Evolutionary conservation across 306 rosid genomes (phyloP).

Genomic region (Citrullus colocynthis): DNA sequence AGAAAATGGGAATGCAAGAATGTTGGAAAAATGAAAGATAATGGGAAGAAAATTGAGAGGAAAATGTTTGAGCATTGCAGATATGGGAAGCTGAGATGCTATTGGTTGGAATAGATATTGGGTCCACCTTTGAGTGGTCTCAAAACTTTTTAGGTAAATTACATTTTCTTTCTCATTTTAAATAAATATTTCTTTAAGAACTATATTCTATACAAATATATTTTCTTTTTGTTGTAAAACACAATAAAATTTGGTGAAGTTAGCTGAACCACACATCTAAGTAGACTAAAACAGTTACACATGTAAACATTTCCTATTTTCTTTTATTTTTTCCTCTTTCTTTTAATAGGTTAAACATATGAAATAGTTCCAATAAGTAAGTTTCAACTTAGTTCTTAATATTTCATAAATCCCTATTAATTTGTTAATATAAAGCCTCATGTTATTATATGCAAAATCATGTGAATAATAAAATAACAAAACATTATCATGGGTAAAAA

Average conservation of each 20-base stretch:
- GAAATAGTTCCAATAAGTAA: not conserved
- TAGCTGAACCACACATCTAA: not conserved
- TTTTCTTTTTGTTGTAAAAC: not conserved
- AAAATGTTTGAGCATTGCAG: constrained; percentile 19
- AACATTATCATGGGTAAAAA: too few species aligned
- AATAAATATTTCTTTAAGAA: not conserved
- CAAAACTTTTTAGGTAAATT: not conserved
- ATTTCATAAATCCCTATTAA: not conserved
- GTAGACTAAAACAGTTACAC: not conserved
- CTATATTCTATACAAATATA: not conserved
- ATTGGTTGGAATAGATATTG: constrained; percentile 71
- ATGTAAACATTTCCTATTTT: not conserved
- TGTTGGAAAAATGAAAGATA: not conserved
- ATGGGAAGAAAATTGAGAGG: not conserved
- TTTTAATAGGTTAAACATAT: too few species aligned
- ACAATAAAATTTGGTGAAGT: constrained; percentile 4
- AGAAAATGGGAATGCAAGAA: not conserved
- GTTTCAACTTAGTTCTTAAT: not conserved
- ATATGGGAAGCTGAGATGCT: constrained; percentile 39
- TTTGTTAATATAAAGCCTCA: too few species aligned
- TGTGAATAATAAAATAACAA: too few species aligned
- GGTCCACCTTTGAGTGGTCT: constrained; percentile 30
- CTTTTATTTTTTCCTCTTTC: not conserved
- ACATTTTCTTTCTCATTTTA: not conserved
- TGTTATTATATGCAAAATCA: too few species aligned